Evolutionary conservation across 164 flowering plant genomes (phyloP).

Genomic region (Vitis rupestris): DNA sequence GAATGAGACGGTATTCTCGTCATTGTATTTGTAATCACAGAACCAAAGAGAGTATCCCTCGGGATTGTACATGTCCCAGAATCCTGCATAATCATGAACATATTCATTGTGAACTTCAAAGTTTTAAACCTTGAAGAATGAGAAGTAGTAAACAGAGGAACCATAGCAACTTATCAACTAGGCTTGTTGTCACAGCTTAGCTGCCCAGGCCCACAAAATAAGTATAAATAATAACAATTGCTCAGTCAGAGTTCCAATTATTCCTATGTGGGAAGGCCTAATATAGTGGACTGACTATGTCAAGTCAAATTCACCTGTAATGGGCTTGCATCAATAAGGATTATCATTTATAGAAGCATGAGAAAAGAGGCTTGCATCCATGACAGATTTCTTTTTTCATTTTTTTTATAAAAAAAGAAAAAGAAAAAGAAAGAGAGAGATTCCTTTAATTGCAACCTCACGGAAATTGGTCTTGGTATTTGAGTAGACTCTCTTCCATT

Average conservation of each 20-base stretch:
- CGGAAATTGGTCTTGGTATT: slow-evolving; percentile 67
- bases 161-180: background rate
- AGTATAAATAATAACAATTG: too few relatives aligned
- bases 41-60: slow-evolving; percentile 72
- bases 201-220: too few relatives aligned
- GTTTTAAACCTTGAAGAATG: too few relatives aligned
- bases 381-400: too few relatives aligned
- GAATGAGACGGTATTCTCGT: slow-evolving; percentile 86
- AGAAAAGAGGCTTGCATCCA: background rate
- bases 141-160: background rate
- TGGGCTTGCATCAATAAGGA: too few relatives aligned
- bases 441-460: slow-evolving; percentile 97
- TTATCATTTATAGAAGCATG: too few relatives aligned
- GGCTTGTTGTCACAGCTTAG: too few relatives aligned
- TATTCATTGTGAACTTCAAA: too few relatives aligned
- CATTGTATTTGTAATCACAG: slow-evolving; percentile 55
- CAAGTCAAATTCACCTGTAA: too few relatives aligned
- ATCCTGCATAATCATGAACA: slow-evolving; percentile 45
- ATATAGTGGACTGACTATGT: too few relatives aligned
- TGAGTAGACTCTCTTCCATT: slow-evolving; percentile 88
- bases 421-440: background rate
- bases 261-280: too few relatives aligned
- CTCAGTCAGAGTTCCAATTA: too few relatives aligned
- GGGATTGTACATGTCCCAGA: slow-evolving; percentile 98
- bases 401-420: background rate